Evolutionary conservation across 2,329 filamentous ascomycete genomes (phyloP).

Genomic region (Trichoderma cornu-damae): DNA sequence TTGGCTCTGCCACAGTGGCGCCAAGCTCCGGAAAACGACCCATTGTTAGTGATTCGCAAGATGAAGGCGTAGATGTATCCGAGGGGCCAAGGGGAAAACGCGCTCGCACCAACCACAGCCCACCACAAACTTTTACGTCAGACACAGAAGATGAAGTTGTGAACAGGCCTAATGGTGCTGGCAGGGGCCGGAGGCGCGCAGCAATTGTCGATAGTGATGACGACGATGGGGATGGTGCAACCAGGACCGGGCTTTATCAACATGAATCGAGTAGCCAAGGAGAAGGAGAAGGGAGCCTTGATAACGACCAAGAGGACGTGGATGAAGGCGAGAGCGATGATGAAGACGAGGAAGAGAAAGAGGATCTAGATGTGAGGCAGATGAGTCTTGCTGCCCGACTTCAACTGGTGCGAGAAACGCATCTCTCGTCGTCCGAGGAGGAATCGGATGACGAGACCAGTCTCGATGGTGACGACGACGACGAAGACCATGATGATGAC

Average conservation of each 20-base stretch:
- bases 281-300: conserved; percentile 10
- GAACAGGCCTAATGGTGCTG: neutral
- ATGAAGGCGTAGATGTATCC: conserved; percentile 25
- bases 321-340: conserved; percentile 18
- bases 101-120: conserved; percentile 21
- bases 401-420: conserved; percentile 21
- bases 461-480: conserved; percentile 21
- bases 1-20: conserved; percentile 10
- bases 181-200: neutral
- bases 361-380: conserved; percentile 14
- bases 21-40: conserved; percentile 27
- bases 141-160: conserved; percentile 25
- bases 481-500: conserved; percentile 8
- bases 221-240: conserved; percentile 15
- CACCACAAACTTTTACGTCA: conserved; percentile 15
- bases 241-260: neutral
- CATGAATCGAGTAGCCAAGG: neutral
- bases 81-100: conserved; percentile 25
- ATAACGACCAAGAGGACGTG: neutral
- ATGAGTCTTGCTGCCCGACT: conserved; percentile 27
- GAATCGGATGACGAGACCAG: conserved; percentile 21
- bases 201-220: conserved; percentile 1
- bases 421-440: conserved; percentile 18
- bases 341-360: conserved; percentile 13
- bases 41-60: conserved; percentile 31